Evolutionary conservation across 1,284 basidiomycete species (phyloP).

Genomic region (Irpex sp.): DNA sequence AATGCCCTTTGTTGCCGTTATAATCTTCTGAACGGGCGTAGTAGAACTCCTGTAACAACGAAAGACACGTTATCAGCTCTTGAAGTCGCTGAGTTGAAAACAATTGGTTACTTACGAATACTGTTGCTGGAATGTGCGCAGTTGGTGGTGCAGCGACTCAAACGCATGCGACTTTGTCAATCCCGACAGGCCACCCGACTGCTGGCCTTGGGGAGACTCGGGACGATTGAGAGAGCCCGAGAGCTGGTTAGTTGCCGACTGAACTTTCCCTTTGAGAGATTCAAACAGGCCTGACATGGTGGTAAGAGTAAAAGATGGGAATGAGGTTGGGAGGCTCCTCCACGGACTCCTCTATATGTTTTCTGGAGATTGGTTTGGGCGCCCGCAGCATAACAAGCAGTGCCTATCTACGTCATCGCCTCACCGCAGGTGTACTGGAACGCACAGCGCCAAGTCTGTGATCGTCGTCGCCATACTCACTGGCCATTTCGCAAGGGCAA

Average conservation of each 20-base stretch:
- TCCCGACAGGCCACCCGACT: conserved; percentile 14
- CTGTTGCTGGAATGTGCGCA: conserved; percentile 68
- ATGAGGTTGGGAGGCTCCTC: not conserved
- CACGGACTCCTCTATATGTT: not conserved
- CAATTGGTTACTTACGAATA: conserved; percentile 50
- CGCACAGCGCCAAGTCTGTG: not conserved
- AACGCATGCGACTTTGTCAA: conserved; percentile 41
- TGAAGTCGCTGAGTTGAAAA: not conserved
- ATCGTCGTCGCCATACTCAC: not conserved
- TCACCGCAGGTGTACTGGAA: not conserved
- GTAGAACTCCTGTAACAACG: conserved; percentile 38
- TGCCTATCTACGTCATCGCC: conserved; percentile 6
- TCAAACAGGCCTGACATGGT: conserved; percentile 62
- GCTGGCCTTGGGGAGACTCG: not conserved
- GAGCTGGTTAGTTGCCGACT: conserved; percentile 56
- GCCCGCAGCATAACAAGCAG: not conserved
- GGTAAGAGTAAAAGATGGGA: conserved; percentile 9
- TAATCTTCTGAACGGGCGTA: conserved; percentile 65
- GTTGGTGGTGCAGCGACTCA: conserved; percentile 64
- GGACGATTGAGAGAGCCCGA: conserved; percentile 22
- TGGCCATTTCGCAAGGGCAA: not conserved
- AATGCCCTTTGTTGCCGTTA: conserved; percentile 72
- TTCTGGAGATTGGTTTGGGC: not conserved
- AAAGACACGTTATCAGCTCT: not conserved
- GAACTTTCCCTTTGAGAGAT: conserved; percentile 70